These are phyloP conservation scores for Ophiostoma sp. DNA, from an alignment of 2,329 filamentous ascomycete genomes.

Conservation along the genomic window DNA sequence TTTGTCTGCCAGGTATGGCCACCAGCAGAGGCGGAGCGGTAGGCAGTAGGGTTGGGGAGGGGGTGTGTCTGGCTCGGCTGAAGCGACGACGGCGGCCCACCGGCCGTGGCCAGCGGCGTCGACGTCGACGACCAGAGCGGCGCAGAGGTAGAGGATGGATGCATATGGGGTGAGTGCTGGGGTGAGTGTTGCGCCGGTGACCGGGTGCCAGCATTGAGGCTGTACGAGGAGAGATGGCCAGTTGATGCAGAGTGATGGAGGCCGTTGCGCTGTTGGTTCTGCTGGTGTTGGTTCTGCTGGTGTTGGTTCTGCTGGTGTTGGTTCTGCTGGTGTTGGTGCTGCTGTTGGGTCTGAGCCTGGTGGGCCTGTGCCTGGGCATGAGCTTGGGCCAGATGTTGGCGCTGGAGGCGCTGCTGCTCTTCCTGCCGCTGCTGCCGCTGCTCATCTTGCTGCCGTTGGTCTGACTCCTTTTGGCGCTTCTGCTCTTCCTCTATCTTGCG, in stretches of 20 bases:
- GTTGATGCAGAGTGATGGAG: neutral
- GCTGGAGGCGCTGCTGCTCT: conserved; percentile 7
- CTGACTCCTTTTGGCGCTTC: neutral
- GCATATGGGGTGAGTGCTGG: neutral
- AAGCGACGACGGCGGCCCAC: neutral
- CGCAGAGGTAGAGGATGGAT: neutral
- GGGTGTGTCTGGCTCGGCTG: neutral
- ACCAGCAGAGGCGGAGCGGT: neutral
- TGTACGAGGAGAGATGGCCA: neutral
- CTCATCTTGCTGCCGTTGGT: neutral
- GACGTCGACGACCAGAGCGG: conserved; percentile 3
- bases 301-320: conserved; percentile 15
- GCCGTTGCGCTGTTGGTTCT: neutral
- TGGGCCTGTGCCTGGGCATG: neutral
- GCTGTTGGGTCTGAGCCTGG: conserved; percentile 11
- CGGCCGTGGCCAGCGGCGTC: neutral
- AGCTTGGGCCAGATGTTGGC: conserved; percentile 14
- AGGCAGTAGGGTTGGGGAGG: neutral
- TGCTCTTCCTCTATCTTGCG: neutral
- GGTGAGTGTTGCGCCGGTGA: conserved; percentile 1
- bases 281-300: conserved; percentile 8
- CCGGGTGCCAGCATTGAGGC: neutral
- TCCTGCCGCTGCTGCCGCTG: conserved; percentile 7
- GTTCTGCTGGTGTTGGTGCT: conserved; percentile 2
- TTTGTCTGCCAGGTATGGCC: neutral